Percentiles rank a stretch among this genome's conserved stretches.
Conservation (phyloP, 2,329 filamentous ascomycete species). For the Aschersonia sp. region DNA sequence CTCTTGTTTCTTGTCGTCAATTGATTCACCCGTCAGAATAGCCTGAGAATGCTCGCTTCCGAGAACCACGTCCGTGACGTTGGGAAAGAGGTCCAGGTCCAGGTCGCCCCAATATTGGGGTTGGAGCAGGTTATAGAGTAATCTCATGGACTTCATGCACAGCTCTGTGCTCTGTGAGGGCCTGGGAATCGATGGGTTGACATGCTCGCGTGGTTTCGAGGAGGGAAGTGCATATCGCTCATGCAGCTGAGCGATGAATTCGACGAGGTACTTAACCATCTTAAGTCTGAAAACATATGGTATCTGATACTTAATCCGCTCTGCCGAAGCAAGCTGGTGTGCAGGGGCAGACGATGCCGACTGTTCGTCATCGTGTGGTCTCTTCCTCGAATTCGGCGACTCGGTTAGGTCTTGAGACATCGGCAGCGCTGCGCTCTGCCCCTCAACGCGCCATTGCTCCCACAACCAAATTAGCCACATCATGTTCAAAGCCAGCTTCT, state of each 20-base stretch:
- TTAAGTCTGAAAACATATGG: constrained; percentile 54
- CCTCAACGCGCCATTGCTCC: constrained; percentile 71
- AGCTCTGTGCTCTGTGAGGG: constrained; percentile 55
- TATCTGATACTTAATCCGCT: constrained; percentile 53
- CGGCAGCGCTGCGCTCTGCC: constrained; percentile 22
- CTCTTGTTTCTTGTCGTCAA: constrained; percentile 58
- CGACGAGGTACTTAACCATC: constrained; percentile 88
- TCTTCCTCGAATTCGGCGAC: constrained; percentile 62
- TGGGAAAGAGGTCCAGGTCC: constrained; percentile 81
- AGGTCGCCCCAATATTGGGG: constrained; percentile 84
- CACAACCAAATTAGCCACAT: constrained; percentile 86
- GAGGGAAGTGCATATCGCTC: constrained; percentile 73
- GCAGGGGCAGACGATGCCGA: constrained; percentile 37
- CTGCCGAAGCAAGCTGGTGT: constrained; percentile 23
- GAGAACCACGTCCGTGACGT: constrained; percentile 75
- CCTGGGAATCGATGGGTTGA: constrained; percentile 27
- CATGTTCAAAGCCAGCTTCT: constrained; percentile 79
- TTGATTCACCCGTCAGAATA: constrained; percentile 42
- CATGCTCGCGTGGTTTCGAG: constrained; percentile 45
- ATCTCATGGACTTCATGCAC: constrained; percentile 67
- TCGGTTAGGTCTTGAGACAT: constrained; percentile 33
- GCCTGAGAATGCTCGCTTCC: constrained; percentile 61
- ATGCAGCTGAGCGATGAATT: constrained; percentile 81
- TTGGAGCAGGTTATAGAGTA: constrained; percentile 75
- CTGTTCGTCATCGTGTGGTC: constrained; percentile 55